Conservation (phyloP, 345 rosid genomes). For the Sisymbrium altissimum region DNA sequence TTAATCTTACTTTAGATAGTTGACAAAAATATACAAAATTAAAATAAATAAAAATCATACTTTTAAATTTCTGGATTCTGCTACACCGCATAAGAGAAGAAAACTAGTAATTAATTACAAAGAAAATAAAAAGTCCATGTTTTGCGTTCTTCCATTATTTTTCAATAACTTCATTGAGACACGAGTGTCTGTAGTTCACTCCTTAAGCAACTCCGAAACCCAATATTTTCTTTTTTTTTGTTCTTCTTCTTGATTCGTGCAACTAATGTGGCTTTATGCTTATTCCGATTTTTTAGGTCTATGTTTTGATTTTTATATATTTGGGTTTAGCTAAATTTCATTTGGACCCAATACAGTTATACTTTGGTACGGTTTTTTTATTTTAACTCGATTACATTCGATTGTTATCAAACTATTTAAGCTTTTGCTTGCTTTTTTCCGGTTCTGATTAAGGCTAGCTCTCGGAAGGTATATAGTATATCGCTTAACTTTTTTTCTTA, state of each 20-base stretch:
- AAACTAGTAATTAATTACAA: neutral
- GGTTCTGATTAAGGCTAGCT: too few relatives aligned
- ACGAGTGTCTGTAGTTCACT: slow-evolving; percentile 18
- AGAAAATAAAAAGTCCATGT: neutral
- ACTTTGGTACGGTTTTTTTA: too few relatives aligned
- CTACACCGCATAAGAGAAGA: neutral
- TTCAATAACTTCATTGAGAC: neutral
- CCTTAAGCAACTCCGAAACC: slow-evolving; percentile 25
- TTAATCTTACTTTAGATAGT: neutral
- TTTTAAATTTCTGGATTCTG: slow-evolving; percentile 10
- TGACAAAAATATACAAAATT: slow-evolving; percentile 1
- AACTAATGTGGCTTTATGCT: neutral
- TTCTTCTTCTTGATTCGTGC: slow-evolving; percentile 18
- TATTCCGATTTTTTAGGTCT: neutral
- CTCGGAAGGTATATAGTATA: too few relatives aligned
- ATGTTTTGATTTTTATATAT: neutral
- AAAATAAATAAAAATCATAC: neutral
- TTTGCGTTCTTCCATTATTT: slow-evolving; percentile 28
- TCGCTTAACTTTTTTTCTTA: too few relatives aligned
- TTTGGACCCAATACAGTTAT: neutral
- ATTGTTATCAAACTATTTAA: too few relatives aligned
- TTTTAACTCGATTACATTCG: too few relatives aligned
- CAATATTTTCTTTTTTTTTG: neutral
- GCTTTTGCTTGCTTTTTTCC: too few relatives aligned
- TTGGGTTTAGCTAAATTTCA: neutral